Percentiles rank a stretch among this genome's conserved stretches.
Evolutionary conservation across 345 rosid genomes (phyloP).

Genomic region (Moricandia arvensis): DNA sequence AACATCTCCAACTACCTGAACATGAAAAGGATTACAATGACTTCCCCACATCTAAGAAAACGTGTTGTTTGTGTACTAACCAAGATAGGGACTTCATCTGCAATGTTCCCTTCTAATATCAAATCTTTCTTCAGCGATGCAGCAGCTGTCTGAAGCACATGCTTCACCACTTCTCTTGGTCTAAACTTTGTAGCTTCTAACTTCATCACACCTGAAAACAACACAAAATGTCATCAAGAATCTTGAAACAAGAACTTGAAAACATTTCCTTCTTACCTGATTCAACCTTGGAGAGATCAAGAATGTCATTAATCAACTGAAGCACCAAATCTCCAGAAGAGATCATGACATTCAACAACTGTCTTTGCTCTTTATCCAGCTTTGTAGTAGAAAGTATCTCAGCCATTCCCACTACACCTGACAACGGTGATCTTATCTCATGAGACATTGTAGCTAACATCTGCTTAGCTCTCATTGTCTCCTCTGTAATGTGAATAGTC

Average conservation of each 20-base stretch:
- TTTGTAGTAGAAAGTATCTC: conserved; percentile 82
- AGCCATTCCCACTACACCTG: conserved; percentile 95
- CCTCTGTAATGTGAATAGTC: conserved; percentile 99
- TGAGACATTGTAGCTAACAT: conserved; percentile 99
- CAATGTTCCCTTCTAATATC: conserved; percentile 76
- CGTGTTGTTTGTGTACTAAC: conserved; percentile 33
- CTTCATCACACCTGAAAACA: conserved; percentile 73
- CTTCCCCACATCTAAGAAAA: conserved; percentile 1
- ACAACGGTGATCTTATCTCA: conserved; percentile 91
- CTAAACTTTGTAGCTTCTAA: conserved; percentile 92
- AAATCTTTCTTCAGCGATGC: conserved; percentile 79
- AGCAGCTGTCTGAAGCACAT: conserved; percentile 93
- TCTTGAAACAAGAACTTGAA: not conserved
- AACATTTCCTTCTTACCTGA: conserved; percentile 49
- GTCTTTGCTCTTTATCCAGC: conserved; percentile 77
- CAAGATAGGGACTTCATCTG: conserved; percentile 90
- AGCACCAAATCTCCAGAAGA: conserved; percentile 97
- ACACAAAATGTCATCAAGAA: not conserved
- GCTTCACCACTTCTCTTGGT: conserved; percentile 91
- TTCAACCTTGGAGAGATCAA: conserved; percentile 97
- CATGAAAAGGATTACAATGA: conserved; percentile 8
- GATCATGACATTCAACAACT: conserved; percentile 79
- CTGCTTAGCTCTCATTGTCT: conserved; percentile 96
- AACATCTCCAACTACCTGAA: conserved; percentile 93
- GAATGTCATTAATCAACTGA: conserved; percentile 91